Base-by-base conservation (phyloP, 2,329 filamentous ascomycete species). In the Cucurbitaria berberidis region DNA sequence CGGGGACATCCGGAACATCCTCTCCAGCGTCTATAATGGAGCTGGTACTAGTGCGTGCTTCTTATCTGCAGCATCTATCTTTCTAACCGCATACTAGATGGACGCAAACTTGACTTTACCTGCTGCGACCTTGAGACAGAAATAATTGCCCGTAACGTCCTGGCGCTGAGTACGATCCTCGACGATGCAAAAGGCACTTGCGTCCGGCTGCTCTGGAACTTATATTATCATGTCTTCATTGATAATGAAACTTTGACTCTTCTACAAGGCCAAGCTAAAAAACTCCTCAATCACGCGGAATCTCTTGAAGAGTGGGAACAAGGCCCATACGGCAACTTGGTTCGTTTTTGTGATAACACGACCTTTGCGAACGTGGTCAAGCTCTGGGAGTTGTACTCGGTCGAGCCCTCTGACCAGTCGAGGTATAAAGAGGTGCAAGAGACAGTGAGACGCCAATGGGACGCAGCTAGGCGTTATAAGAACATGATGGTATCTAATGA, bases 141-240 rank as follows among this genome's bases (percentile, higher is more conserved):
- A 16, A 74, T 84, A 45, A 73, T 85, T 43, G 84, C 83, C 24
- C 79, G 85, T 2, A 86, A 87, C 63, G 65, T 82, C 26, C 56
- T 86, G 2, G 68, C 86, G 0, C 72, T 85, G 27, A 80, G 80
- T 0, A 66, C 86, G 2, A 67, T 86, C 34, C 44, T 82, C 6
- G 81, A 83, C n/a, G 62, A 74, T 24, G 51, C 66, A 6, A 51
- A 70, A 0, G 58, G 57, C 19, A 35, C 67, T 22, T 53, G 63
- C 11, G 45, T 55, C 1, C 66, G 75, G 1, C 46, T 61, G 7
- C 68, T 81, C 3, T 86, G 83, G 83, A 77, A 82, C 51, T 70
- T 83, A 30, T 87, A 84, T 69, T 85, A 85, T 65, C 77, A 86
- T 57, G 61, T 82, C 3, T 78, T 76, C 32, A 55, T 87, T 5